phyloP scores from a whole-genome alignment of 2,329 filamentous ascomycete genomes.

The Myriosclerotinia duriaeana region DNA sequence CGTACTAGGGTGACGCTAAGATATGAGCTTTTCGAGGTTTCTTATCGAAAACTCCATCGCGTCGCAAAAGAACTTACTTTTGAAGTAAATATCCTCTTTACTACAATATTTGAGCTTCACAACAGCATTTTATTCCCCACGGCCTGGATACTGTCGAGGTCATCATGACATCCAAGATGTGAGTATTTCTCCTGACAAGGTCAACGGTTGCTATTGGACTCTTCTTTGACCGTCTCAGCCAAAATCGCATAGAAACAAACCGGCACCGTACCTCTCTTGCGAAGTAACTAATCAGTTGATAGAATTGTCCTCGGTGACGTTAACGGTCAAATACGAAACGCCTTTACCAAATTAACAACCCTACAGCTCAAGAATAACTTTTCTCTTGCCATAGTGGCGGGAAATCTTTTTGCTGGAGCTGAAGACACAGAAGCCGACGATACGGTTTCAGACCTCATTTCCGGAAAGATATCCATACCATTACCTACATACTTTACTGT shows the following conservation, averaged over 20 bases:
- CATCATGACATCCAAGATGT: slow-evolving; percentile 27
- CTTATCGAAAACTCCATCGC: slow-evolving; percentile 22
- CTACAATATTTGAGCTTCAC: background rate
- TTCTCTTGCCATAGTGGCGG: slow-evolving; percentile 77
- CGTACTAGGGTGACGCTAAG: slow-evolving; percentile 20
- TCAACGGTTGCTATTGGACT: background rate
- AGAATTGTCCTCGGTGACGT: slow-evolving; percentile 71
- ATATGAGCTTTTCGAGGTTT: slow-evolving; percentile 19
- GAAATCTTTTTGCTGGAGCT: slow-evolving; percentile 77
- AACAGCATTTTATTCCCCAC: background rate
- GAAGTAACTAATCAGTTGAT: slow-evolving; percentile 26
- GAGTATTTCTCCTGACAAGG: background rate
- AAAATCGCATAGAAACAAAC: background rate
- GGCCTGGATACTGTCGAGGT: background rate
- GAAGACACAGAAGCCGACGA: slow-evolving; percentile 60
- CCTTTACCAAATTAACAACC: slow-evolving; percentile 76
- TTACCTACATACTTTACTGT: slow-evolving; percentile 90
- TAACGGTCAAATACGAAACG: slow-evolving; percentile 72
- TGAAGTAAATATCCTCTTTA: slow-evolving; percentile 7
- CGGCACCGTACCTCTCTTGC: background rate
- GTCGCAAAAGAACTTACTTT: slow-evolving; percentile 15
- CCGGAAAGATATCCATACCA: slow-evolving; percentile 70
- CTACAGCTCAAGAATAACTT: slow-evolving; percentile 88
- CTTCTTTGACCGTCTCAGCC: background rate
- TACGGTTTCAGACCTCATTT: slow-evolving; percentile 62